These are phyloP conservation scores for Syzygium jambos DNA, from an alignment of 345 rosid species.

Conservation along the genomic window DNA sequence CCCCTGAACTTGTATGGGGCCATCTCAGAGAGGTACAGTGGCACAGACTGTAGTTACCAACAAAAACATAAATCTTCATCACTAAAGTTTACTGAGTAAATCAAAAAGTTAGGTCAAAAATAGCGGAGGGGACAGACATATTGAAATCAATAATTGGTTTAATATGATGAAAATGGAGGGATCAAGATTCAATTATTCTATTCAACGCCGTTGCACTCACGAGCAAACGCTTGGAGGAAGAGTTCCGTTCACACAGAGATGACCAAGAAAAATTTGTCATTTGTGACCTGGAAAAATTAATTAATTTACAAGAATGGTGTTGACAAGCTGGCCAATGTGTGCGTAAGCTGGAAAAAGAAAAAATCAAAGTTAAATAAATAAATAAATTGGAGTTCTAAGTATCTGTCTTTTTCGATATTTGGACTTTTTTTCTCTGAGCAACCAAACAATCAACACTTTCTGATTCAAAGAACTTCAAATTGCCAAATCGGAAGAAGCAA, in stretches of 20 bases:
- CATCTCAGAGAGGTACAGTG: slow-evolving; percentile 95
- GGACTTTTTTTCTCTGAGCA: neutral
- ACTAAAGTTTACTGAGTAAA: neutral
- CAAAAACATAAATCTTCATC: neutral
- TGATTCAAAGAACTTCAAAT: neutral
- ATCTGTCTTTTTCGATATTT: neutral
- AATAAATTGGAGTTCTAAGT: neutral
- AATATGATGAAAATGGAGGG: neutral
- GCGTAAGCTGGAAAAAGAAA: neutral
- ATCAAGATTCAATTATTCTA: slow-evolving; percentile 2
- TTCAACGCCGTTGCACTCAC: slow-evolving; percentile 13
- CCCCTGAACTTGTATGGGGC: slow-evolving; percentile 97
- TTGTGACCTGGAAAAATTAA: neutral
- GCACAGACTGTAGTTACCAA: slow-evolving; percentile 63
- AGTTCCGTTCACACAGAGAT: neutral
- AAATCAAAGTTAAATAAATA: neutral
- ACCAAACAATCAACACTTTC: neutral
- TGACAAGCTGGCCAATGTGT: neutral
- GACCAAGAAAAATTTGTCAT: neutral
- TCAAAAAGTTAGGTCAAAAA: neutral
- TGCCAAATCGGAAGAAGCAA: neutral
- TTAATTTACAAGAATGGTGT: neutral
- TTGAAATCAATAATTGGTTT: neutral
- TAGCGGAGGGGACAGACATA: neutral
- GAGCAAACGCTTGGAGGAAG: neutral